Evolutionary conservation across 2,329 filamentous ascomycete genomes (phyloP), one percentile per base, ranked within the genome.

Genomic region (Thelonectria discophora): DNA sequence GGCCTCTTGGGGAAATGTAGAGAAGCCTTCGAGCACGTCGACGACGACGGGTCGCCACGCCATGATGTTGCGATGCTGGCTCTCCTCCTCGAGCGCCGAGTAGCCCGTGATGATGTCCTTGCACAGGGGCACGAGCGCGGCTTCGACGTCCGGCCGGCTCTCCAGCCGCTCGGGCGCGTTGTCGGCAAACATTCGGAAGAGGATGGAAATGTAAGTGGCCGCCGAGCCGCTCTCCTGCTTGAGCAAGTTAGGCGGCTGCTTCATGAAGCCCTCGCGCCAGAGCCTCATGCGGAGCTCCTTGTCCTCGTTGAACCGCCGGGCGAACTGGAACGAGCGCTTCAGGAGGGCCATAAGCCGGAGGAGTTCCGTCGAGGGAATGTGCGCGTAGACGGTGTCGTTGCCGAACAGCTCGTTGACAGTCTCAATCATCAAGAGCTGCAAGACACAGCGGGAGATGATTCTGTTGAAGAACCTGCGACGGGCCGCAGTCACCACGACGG

Each of bases 261-360:
- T 97, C 95, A 99, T 99, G 83, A 99, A 99, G 0, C 96, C 95
- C 76, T 99, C 95, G 52, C 93, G 86, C 93, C 96, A 99, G 17
- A 99, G 84, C 17, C 92, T 88, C 85, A 97, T 97, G 47, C 95
- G 89, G 39, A 99, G 83, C 68, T 98, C 95, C 78, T 97, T 97
- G 79, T 99, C 94, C 65, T 93, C 93, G 77, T 99, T 99, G 84
- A 99, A 99, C 70, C 90, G 91, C 73, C 96, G 94, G 46, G 96
- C 95, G 70, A 99, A 99, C 62, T 96, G 88, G 79, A 97, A 99
- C 27, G 91, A 95, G 75, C 96, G 95, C 80, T 99, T 99, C 30
- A 99, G 84, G 1, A 99, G 84, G 1, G 87, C 88, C 96, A 99
- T 99, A 13, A 99, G 84, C 3, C 94, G 89, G 18, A 99, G 84